Conservation (phyloP, 805 yeast species). For the Candida namnaoensis region DNA sequence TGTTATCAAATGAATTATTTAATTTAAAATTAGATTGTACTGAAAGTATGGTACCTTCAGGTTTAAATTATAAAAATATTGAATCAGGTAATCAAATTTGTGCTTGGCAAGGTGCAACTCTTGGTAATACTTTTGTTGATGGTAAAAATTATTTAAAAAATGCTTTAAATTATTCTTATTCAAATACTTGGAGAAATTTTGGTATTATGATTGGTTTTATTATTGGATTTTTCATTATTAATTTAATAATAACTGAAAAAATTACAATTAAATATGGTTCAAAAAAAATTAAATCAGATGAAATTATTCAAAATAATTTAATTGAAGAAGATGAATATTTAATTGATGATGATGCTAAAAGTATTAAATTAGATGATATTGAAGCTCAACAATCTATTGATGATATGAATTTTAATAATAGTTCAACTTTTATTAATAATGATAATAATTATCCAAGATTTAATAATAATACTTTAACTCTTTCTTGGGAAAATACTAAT, state of each 20-base stretch:
- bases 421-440: too few species aligned
- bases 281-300: neutral
- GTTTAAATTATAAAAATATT: conserved; percentile 41
- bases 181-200: conserved; percentile 48
- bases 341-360: too few species aligned
- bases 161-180: conserved; percentile 27
- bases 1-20: conserved; percentile 50
- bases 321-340: too few species aligned
- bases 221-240: conserved; percentile 1
- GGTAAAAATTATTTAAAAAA: conserved; percentile 40
- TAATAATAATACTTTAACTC: conserved; percentile 18
- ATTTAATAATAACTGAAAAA: neutral
- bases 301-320: too few species aligned
- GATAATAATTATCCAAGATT: conserved; percentile 6
- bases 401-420: too few species aligned
- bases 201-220: conserved; percentile 26
- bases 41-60: conserved; percentile 38
- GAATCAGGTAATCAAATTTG: conserved; percentile 36
- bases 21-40: conserved; percentile 42
- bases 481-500: conserved; percentile 13
- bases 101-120: conserved; percentile 40
- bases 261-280: neutral
- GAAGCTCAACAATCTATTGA: too few species aligned
- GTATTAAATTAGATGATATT: too few species aligned
- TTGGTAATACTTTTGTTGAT: conserved; percentile 33